phyloP scores from a whole-genome alignment of 2,329 filamentous ascomycete genomes.

The Penicillium nordicum region DNA sequence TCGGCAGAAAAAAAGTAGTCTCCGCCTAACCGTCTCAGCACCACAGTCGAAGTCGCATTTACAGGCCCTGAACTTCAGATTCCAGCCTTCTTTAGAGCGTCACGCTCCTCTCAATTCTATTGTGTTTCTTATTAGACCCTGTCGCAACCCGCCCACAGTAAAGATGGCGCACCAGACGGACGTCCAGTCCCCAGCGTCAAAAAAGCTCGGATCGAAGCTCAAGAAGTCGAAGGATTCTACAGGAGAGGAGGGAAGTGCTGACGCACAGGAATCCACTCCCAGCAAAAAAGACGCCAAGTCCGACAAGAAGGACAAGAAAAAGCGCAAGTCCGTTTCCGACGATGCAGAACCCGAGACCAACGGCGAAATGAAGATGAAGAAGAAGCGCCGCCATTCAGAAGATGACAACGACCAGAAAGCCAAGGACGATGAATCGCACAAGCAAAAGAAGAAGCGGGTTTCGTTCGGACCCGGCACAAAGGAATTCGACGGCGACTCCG shows the following conservation, averaged over 20 bases:
- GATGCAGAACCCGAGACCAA: constrained; percentile 16
- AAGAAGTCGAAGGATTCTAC: constrained; percentile 48
- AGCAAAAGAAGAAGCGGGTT: constrained; percentile 53
- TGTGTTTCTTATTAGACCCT: not conserved
- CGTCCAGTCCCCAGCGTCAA: constrained; percentile 50
- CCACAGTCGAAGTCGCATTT: constrained; percentile 1
- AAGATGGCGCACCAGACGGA: constrained; percentile 6
- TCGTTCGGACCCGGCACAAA: constrained; percentile 65
- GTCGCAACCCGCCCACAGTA: not conserved
- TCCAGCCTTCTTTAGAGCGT: not conserved
- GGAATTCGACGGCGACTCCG: constrained; percentile 47
- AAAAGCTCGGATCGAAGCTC: constrained; percentile 58
- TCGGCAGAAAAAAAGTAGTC: constrained; percentile 12
- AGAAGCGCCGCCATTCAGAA: constrained; percentile 23
- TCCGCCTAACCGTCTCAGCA: constrained; percentile 2
- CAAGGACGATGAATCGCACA: constrained; percentile 13
- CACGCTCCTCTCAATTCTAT: not conserved
- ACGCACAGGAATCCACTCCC: constrained; percentile 2
- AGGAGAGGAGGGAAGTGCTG: constrained; percentile 23
- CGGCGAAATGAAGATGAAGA: constrained; percentile 19
- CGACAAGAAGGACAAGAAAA: constrained; percentile 24
- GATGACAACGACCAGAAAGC: constrained; percentile 14
- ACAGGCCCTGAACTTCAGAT: not conserved
- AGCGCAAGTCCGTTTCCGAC: constrained; percentile 18
- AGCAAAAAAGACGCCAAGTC: constrained; percentile 10